These are phyloP conservation scores for Globisporangium lucens DNA, from an alignment of 352 stramenopile genomes.

Conservation along the genomic window DNA sequence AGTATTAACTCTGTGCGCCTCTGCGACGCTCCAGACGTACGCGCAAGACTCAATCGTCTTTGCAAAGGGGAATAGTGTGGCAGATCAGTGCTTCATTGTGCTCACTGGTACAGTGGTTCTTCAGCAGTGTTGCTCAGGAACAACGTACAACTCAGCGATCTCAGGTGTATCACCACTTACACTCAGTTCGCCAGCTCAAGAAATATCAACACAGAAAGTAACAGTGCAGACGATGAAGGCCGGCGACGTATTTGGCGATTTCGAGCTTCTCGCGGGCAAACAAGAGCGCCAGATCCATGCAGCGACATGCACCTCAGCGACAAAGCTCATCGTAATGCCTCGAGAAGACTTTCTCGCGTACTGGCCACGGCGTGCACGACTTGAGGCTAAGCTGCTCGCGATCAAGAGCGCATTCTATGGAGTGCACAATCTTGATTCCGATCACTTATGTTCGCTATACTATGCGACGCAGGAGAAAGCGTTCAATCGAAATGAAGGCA, in stretches of 20 bases:
- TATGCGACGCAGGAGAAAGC: conserved; percentile 29
- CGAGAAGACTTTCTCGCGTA: conserved; percentile 29
- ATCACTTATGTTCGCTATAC: conserved; percentile 45
- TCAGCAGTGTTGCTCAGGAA: conserved; percentile 24
- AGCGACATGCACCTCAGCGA: conserved; percentile 15
- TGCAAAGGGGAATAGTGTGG: conserved; percentile 21
- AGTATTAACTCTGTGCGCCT: conserved; percentile 28
- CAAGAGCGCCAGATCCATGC: conserved; percentile 30
- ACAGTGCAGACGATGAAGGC: conserved; percentile 25
- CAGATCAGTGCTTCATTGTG: conserved; percentile 37
- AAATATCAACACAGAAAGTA: conserved; percentile 20
- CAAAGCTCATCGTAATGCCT: conserved; percentile 37
- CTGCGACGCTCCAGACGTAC: conserved; percentile 30
- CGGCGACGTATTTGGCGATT: conserved; percentile 48
- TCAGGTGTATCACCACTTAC: neutral
- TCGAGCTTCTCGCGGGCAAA: conserved; percentile 30
- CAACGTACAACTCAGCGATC: conserved; percentile 2
- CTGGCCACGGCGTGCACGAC: conserved; percentile 27
- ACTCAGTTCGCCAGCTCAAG: neutral
- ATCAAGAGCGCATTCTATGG: conserved; percentile 32
- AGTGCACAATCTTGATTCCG: conserved; percentile 30
- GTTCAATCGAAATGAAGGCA: conserved; percentile 47
- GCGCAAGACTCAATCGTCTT: conserved; percentile 30
- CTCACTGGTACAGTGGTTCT: conserved; percentile 32
- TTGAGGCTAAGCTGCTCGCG: conserved; percentile 31